These are phyloP conservation scores for Aspergillus calidoustus DNA, from an alignment of 2,329 filamentous ascomycete species.

Conservation along the genomic window DNA sequence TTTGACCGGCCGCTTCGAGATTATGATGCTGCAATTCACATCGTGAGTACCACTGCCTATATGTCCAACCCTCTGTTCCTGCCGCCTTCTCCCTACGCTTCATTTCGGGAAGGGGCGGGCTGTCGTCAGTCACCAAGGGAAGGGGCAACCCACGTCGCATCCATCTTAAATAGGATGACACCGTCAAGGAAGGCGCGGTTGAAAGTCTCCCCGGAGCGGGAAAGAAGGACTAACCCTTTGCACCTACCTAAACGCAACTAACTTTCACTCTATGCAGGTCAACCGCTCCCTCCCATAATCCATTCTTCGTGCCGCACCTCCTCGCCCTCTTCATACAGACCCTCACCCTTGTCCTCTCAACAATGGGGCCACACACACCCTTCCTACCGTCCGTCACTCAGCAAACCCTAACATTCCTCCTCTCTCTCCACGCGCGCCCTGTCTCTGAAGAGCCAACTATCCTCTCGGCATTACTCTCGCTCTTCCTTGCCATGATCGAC, in stretches of 20 bases:
- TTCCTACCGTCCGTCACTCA: conserved; percentile 78
- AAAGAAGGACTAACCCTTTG: background rate
- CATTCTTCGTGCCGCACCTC: conserved; percentile 75
- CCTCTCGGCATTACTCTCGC: conserved; percentile 75
- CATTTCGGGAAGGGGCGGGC: too few species aligned
- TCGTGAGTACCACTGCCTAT: conserved; percentile 40
- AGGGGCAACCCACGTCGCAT: background rate
- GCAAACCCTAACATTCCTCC: conserved; percentile 82
- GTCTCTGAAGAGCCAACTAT: conserved; percentile 67
- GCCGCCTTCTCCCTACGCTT: too few species aligned
- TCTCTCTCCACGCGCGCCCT: conserved; percentile 63
- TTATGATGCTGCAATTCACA: conserved; percentile 60
- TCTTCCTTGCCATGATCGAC: conserved; percentile 78
- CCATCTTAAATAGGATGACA: background rate
- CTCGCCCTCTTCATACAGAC: conserved; percentile 85
- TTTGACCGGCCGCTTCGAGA: conserved; percentile 77
- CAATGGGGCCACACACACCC: conserved; percentile 78
- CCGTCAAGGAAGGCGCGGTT: background rate
- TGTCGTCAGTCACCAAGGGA: background rate
- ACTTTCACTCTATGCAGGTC: conserved; percentile 26
- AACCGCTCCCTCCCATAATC: conserved; percentile 52
- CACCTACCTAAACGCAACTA: background rate
- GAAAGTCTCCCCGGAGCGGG: background rate
- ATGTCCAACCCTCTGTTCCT: background rate
- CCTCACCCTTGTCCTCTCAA: conserved; percentile 78